Evolutionary conservation across 208 protist species (phyloP), one percentile per base, ranked within the genome.

Genomic region (Polymyxa betae): DNA sequence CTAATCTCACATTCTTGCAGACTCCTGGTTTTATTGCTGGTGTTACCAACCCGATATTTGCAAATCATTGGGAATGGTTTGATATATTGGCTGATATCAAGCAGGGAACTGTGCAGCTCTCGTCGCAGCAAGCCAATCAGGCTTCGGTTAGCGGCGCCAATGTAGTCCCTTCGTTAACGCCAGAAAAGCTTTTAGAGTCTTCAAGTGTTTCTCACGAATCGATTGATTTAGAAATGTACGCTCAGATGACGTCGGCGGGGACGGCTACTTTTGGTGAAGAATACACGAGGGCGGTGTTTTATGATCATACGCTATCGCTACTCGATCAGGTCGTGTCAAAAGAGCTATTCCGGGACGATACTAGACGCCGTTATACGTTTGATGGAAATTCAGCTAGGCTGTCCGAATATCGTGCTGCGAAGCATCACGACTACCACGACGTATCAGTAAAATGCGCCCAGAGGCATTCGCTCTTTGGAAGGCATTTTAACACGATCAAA

Each of bases 11-110:
- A 38, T 90, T 90, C 54, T 45, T 95, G 41, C 46, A 44, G 29
- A 24, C 77, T 77, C 91, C 90, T 0, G 94, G 94, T 35, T 94
- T 93, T 49, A 94, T 95, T 40, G 92, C 93, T 0, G 94, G 94
- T 66, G 93, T 93, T 29, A 92, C 92, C 0, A 95, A 95, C 78
- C 93, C 92, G 20, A 93, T 94, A 72, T 95, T 95, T 89, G 92
- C 92, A 46, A 89, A 90, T n/a, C 90, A 93, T 60, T 41, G 89
- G n/a, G 78, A 93, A 32, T 92, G 92, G 92, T 93, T 90, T 88
- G 92, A 92, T 66, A 88, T 93, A 44, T 88, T 93, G 32, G 89
- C 66, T 78, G 78, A 93, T 46, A 40, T 93, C 0, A 89, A 90
- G 29, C 89, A 88, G 0, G 92, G 92, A 60, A 90, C 87, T 29